Base-by-base conservation (phyloP, 352 stramenopile species). In the Phytophthora boehmeriae region DNA sequence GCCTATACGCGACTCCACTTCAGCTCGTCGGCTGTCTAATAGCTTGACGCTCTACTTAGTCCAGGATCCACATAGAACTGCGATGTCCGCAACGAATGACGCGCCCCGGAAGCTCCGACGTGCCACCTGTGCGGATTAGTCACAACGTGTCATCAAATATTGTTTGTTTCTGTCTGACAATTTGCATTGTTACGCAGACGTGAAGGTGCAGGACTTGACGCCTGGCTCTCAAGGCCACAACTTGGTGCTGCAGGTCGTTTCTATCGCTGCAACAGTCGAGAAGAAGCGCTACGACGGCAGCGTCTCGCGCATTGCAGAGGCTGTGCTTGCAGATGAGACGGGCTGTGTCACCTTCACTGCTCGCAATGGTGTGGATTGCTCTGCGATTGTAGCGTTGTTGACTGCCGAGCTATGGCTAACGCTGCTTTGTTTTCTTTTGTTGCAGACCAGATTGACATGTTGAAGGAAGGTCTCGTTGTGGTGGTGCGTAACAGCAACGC, bases 401-500 rank as follows among this genome's bases (percentile, higher is more conserved):
- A 2, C 11, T 43, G 20, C 17, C 1, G 11, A 28, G 41, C 23
- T 5, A 35, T 54, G 39, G 11, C 28, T 61, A 44, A 51, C 22
- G 19, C 8, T 49, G 14, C 27, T 30, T 11, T 52, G 20, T 25
- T 43, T 22, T 66, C 17, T 36, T 20, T 14, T 28, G 8, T 8
- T 59, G 42, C 59, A 96, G 87, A 90, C 14, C 87, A 96, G 51
- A 94, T 94, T 56, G 82, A 91, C 11, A 43, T 81, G 54, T 54
- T 92, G 20, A 66, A 85, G 49, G 71, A 75, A 54, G 80, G 71
- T 41, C 53, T 69, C 16, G 75, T 80, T 41, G 46, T 96, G 23
- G 83, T 96, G 20, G 68, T 93, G 60, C 85, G 87, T 70, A 96
- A 96, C 65, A 80, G 78, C 59, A 92, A 82, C 54, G 85, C 80